Evolutionary conservation across 331 rosid species (phyloP).

Genomic region (Saraca asoca): DNA sequence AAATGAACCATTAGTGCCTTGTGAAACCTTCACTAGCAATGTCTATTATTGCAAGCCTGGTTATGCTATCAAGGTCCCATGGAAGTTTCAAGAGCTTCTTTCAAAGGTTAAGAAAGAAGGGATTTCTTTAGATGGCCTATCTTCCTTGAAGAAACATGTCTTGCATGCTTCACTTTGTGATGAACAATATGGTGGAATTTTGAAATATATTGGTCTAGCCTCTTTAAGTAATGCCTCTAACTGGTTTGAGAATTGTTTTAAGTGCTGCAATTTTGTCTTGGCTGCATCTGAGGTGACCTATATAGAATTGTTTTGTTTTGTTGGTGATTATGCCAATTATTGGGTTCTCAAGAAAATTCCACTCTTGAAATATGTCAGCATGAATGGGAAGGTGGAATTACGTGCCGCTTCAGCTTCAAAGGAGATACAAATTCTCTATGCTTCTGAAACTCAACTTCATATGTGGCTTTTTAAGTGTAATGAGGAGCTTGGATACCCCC

Average conservation of each 20-base stretch:
- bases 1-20: slow-evolving; percentile 13
- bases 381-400: slow-evolving; percentile 13
- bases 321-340: background rate
- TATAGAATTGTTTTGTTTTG: slow-evolving; percentile 26
- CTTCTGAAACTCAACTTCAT: background rate
- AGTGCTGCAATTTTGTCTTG: slow-evolving; percentile 15
- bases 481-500: background rate
- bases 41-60: background rate
- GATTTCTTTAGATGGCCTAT: background rate
- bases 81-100: slow-evolving; percentile 14
- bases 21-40: background rate
- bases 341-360: background rate
- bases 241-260: slow-evolving; percentile 23
- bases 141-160: background rate
- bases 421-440: background rate
- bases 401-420: background rate
- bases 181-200: background rate
- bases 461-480: slow-evolving; percentile 1
- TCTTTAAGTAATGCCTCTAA: background rate
- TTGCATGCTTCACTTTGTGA: slow-evolving; percentile 22
- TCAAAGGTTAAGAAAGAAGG: slow-evolving; percentile 1
- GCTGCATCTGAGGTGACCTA: slow-evolving; percentile 9
- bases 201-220: slow-evolving; percentile 23
- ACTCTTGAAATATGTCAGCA: slow-evolving; percentile 7
- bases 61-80: background rate